A percentile compares a stretch with the other conserved stretches of the same genome.
These are phyloP conservation scores for Pseudozyma sp. DNA, from an alignment of 1,284 basidiomycete genomes.

Conservation along the genomic window DNA sequence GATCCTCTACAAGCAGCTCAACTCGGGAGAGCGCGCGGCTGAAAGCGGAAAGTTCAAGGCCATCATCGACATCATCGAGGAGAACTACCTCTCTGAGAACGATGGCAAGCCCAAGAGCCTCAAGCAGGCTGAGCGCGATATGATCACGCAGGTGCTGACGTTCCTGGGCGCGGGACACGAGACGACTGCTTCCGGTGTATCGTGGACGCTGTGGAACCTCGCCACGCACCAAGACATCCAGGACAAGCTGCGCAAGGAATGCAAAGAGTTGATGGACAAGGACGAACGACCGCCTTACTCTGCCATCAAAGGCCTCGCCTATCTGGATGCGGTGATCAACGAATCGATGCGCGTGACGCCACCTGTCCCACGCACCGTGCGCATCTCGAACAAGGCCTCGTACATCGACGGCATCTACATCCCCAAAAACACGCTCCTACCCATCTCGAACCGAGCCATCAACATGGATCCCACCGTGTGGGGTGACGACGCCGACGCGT, in stretches of 20 bases:
- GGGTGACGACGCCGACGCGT: slow-evolving; percentile 54
- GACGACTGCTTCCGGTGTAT: slow-evolving; percentile 76
- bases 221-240: slow-evolving; percentile 74
- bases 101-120: slow-evolving; percentile 44
- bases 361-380: slow-evolving; percentile 51
- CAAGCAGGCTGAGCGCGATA: slow-evolving; percentile 54
- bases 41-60: slow-evolving; percentile 26
- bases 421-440: slow-evolving; percentile 49
- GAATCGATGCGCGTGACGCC: slow-evolving; percentile 58
- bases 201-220: slow-evolving; percentile 80
- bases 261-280: slow-evolving; percentile 65
- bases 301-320: slow-evolving; percentile 77
- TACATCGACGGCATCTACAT: slow-evolving; percentile 55
- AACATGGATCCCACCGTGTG: slow-evolving; percentile 53
- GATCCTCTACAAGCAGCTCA: slow-evolving; percentile 55
- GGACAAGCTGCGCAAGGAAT: slow-evolving; percentile 74
- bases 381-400: slow-evolving; percentile 34
- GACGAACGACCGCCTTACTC: slow-evolving; percentile 69
- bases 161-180: slow-evolving; percentile 62
- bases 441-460: slow-evolving; percentile 50
- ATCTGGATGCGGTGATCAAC: slow-evolving; percentile 78
- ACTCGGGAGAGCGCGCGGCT: slow-evolving; percentile 34
- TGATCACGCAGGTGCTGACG: slow-evolving; percentile 58
- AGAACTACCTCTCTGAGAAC: slow-evolving; percentile 39
- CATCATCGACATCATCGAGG: slow-evolving; percentile 52